These are phyloP conservation scores for Royoungia palumana DNA, from an alignment of 768 basidiomycete species.

Conservation along the genomic window DNA sequence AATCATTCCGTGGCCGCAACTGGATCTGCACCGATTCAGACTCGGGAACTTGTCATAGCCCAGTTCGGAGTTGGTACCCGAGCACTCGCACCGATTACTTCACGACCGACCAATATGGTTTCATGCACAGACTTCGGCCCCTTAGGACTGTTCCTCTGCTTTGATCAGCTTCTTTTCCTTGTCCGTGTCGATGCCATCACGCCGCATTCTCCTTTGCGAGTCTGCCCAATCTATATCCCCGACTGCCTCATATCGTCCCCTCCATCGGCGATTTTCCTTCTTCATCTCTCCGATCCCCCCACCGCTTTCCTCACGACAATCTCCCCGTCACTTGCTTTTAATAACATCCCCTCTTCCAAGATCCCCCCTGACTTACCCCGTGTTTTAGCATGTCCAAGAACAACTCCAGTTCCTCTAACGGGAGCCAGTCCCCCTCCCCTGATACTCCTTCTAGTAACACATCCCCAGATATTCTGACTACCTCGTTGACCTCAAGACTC, in stretches of 20 bases:
- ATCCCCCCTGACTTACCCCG: constrained; percentile 22
- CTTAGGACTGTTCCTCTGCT: constrained; percentile 22
- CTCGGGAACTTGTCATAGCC: constrained; percentile 22
- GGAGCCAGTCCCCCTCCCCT: constrained; percentile 48
- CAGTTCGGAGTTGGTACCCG: constrained; percentile 34
- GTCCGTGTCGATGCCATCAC: constrained; percentile 29
- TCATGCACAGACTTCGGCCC: constrained; percentile 32
- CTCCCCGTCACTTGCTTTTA: constrained; percentile 19
- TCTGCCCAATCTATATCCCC: constrained; percentile 30
- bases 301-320: constrained; percentile 23
- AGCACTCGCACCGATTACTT: constrained; percentile 31
- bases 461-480: constrained; percentile 42
- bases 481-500: constrained; percentile 35
- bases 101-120: constrained; percentile 29
- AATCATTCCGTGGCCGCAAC: constrained; percentile 25
- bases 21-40: constrained; percentile 24
- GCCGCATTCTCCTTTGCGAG: constrained; percentile 26
- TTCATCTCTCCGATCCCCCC: constrained; percentile 28
- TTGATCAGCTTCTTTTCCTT: constrained; percentile 29
- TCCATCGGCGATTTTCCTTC: constrained; percentile 29
- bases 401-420: constrained; percentile 47
- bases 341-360: constrained; percentile 22
- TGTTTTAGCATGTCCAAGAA: constrained; percentile 45
- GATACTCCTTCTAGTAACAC: constrained; percentile 41
- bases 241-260: constrained; percentile 17